Evolutionary conservation across 495 filamentous ascomycete genomes (phyloP).

Genomic region (Peziza echinospora): DNA sequence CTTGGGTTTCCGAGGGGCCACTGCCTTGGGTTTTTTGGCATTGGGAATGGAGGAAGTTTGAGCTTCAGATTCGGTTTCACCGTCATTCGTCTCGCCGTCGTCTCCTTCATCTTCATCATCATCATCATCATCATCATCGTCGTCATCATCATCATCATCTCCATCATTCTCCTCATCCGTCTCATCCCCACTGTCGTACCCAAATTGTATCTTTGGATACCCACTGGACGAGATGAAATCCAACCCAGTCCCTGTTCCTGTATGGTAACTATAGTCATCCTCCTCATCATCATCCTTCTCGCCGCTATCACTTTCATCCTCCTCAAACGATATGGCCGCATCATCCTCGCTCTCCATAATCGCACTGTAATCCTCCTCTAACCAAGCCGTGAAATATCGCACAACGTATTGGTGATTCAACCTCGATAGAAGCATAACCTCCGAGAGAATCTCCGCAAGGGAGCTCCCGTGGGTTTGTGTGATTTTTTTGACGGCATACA

Average conservation of each 20-base stretch:
- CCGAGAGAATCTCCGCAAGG: slow-evolving; percentile 68
- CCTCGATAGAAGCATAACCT: slow-evolving; percentile 72
- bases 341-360: slow-evolving; percentile 11
- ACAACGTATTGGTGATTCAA: slow-evolving; percentile 94
- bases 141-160: slow-evolving; percentile 20
- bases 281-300: slow-evolving; percentile 6
- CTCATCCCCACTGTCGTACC: slow-evolving; percentile 44
- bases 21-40: slow-evolving; percentile 2
- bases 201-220: slow-evolving; percentile 61
- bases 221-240: slow-evolving; percentile 86
- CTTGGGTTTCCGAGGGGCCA: slow-evolving; percentile 6
- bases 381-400: slow-evolving; percentile 85
- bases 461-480: slow-evolving; percentile 57
- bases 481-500: slow-evolving; percentile 95
- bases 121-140: slow-evolving; percentile 24
- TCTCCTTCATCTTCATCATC: slow-evolving; percentile 19
- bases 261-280: slow-evolving; percentile 4
- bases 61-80: slow-evolving; percentile 1
- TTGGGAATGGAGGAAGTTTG: not conserved
- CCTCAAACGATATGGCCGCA: not conserved
- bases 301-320: slow-evolving; percentile 3
- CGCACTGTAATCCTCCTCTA: slow-evolving; percentile 38
- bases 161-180: slow-evolving; percentile 24
- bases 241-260: slow-evolving; percentile 50
- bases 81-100: slow-evolving; percentile 11